Percentiles rank a stretch among this genome's conserved stretches.
Evolutionary conservation across 2,329 filamentous ascomycete species (phyloP).

Genomic region (Sporothrix dimorphospora): DNA sequence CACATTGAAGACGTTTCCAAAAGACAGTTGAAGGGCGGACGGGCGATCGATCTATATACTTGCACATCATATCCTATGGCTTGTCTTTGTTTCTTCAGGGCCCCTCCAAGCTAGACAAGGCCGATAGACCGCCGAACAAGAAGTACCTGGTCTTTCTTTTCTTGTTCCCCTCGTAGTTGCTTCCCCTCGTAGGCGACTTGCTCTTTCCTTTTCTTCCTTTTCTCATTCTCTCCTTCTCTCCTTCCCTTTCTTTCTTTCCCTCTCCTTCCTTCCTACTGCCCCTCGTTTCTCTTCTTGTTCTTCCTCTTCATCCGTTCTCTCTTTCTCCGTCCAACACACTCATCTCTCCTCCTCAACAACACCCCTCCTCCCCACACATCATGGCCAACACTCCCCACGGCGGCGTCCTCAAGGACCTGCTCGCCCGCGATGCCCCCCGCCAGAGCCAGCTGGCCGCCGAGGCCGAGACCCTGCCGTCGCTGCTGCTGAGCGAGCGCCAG

Average conservation of each 20-base stretch:
- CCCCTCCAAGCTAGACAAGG: slow-evolving; percentile 16
- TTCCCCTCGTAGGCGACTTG: background rate
- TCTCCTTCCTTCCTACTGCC: slow-evolving; percentile 11
- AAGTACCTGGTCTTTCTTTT: background rate
- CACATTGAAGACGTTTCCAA: background rate
- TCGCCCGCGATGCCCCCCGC: slow-evolving; percentile 86
- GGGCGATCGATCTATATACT: background rate
- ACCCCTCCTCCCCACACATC: slow-evolving; percentile 35
- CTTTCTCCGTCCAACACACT: background rate
- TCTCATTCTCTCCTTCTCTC: background rate
- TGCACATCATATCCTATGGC: background rate
- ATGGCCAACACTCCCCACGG: slow-evolving; percentile 79
- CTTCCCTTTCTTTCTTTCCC: background rate
- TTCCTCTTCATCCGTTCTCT: background rate
- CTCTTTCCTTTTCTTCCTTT: slow-evolving; percentile 8
- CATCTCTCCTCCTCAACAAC: background rate
- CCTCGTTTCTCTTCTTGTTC: slow-evolving; percentile 18
- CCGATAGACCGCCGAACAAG: slow-evolving; percentile 16
- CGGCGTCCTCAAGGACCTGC: slow-evolving; percentile 95
- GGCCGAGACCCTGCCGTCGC: slow-evolving; percentile 81
- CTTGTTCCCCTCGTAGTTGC: background rate
- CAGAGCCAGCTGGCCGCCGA: slow-evolving; percentile 79
- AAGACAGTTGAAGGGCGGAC: background rate
- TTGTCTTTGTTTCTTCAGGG: background rate
- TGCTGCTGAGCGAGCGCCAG: slow-evolving; percentile 88